phyloP scores from a whole-genome alignment of 495 filamentous ascomycete species.

The Tuber aestivum region DNA sequence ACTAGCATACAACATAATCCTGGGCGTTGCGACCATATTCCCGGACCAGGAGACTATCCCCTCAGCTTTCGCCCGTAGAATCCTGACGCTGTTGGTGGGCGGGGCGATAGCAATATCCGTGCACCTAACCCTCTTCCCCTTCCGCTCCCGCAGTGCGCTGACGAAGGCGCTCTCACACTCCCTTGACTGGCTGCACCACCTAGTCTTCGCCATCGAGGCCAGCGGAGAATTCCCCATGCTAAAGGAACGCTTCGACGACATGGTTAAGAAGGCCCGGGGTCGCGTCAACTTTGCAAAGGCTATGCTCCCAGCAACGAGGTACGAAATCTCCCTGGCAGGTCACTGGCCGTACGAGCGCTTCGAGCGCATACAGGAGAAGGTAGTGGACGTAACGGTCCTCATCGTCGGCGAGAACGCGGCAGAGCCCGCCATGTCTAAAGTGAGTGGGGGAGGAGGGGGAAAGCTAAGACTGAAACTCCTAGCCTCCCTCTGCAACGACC shows the following conservation, averaged over 20 bases:
- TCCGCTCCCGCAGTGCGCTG: slow-evolving; percentile 32
- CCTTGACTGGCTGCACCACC: slow-evolving; percentile 42
- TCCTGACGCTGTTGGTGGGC: slow-evolving; percentile 38
- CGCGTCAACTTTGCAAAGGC: slow-evolving; percentile 33
- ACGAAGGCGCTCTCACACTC: slow-evolving; percentile 36
- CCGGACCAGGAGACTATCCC: slow-evolving; percentile 27
- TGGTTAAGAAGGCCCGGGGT: slow-evolving; percentile 30
- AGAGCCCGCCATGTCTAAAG: slow-evolving; percentile 30
- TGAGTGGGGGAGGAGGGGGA: slow-evolving; percentile 21
- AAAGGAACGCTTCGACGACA: slow-evolving; percentile 35
- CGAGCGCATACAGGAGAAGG: slow-evolving; percentile 38
- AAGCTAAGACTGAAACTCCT: slow-evolving; percentile 32
- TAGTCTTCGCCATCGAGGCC: slow-evolving; percentile 40
- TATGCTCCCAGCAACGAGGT: slow-evolving; percentile 39
- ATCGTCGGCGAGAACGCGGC: slow-evolving; percentile 36
- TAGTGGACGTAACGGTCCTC: slow-evolving; percentile 35
- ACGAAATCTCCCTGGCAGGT: slow-evolving; percentile 39
- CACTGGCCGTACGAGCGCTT: slow-evolving; percentile 41
- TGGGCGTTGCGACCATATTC: slow-evolving; percentile 40
- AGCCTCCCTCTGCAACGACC: slow-evolving; percentile 38
- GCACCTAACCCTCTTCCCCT: slow-evolving; percentile 38
- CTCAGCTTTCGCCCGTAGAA: slow-evolving; percentile 32
- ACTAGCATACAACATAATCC: slow-evolving; percentile 39
- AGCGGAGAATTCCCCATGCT: slow-evolving; percentile 34
- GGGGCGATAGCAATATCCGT: slow-evolving; percentile 35